Evolutionary conservation across 106 monocot species (phyloP), one percentile per base, ranked within the genome.

Genomic region (Acorus gramineus): DNA sequence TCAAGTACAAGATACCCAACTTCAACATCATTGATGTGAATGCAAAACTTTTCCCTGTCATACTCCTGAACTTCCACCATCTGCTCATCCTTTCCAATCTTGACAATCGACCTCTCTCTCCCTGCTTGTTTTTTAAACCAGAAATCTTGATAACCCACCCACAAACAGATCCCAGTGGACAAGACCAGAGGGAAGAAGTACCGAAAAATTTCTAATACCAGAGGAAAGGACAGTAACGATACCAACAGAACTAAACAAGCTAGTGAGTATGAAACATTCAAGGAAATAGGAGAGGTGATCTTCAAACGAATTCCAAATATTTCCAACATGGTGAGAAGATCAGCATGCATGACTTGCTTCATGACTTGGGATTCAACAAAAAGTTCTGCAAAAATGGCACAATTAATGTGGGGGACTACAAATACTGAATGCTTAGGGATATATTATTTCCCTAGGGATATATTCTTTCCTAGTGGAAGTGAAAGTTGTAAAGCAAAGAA

Each of bases 101-200:
- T 42, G 5, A 69, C 49, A 11, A 72, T 44, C 3, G 72, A 14
- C 7, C 68, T n/a, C 56, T 76, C 69, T 8, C 63, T 73, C 10
- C 59, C 48, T 42, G 49, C 53, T 59, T 64, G 59, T 45, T 46
- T 68, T 64, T 72, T 72, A n/a, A 68, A 81, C 4, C 28, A 28
- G 4, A 77, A 55, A 45, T 76, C 69, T 42, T 73, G 45, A 56
- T 69, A 66, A 50, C 68, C 52, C 49, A 53, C 63, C 59, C 46
- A 13, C 6, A 67, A 64, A 62, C 63, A 68, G 14, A 61, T 14
- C 13, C 64, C 72, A 14, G 72, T 66, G 4, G 76, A 76, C 61
- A 52, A 42, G 8, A 81, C 7, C 49, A 81, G 81, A 60, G 81
- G 76, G 60, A 60, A 68, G 61, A 81, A 76, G 50, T 69, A 81